Base-by-base conservation (phyloP, 202 grass and related monocot genomes). In the Musa balbisiana region DNA sequence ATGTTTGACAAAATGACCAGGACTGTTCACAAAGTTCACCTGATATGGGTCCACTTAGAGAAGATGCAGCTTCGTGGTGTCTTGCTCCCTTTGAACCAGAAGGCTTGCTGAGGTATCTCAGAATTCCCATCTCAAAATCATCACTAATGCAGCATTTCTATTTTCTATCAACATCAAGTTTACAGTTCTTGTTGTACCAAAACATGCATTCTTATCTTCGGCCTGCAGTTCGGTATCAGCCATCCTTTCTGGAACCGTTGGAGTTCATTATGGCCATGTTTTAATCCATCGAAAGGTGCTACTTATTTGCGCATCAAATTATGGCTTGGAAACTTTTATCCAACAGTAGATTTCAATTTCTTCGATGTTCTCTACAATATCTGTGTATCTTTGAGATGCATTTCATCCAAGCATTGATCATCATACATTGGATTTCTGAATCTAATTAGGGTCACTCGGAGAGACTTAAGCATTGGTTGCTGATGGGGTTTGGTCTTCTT, bases 51-150 rank as follows among this genome's bases (percentile, higher is more conserved):
- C 58, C 79, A 15, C 78, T 92, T 21, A 69, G 84, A 63, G 33
- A 29, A 3, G 83, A 92, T 23, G 86, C 86, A 72, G 71, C 89
- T 55, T 9, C 54, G 29, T 92, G 89, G 83, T 88, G 89, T 59
- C 89, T 84, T 54, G 81, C 79, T 5, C 89, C 89, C 51, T 92
- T 92, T 9, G 84, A 92, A 51, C 89, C 89, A 11, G 89, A 92
- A 86, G 89, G 89, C 13, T 82, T 92, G 43, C 74, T 92, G 76
- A 92, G 89, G 89, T 92, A 80, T 51, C 43, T 51, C 15, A 70
- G 16, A 26, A 66, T 22, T 22, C 25, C 12, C 3, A 29, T 14
- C 25, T 67, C 25, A 12, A 12, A 53, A 12, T 53, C 3, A 43
- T 43, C 33, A 43, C 33, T 6, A 0, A 43, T 43, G 33, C 33